phyloP scores from a whole-genome alignment of 768 basidiomycete genomes.

The Calocybe gangraenosa region DNA sequence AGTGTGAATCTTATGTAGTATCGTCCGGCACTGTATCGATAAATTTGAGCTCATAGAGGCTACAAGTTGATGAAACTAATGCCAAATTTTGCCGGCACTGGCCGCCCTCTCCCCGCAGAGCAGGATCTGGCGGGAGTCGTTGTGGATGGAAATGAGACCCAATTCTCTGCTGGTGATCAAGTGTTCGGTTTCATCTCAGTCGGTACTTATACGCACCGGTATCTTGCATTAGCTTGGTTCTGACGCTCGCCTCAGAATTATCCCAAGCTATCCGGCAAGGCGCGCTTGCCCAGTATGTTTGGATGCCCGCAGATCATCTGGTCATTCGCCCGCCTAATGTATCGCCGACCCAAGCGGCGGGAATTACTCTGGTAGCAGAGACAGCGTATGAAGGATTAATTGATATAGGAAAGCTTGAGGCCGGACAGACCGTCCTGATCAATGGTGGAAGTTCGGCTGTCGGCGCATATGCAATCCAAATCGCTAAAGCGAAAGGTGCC shows the following conservation, averaged over 20 bases:
- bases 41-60: slow-evolving; percentile 36
- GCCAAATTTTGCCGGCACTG: slow-evolving; percentile 39
- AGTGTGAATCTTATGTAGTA: slow-evolving; percentile 13
- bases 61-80: slow-evolving; percentile 51
- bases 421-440: slow-evolving; percentile 58
- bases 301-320: slow-evolving; percentile 38
- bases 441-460: slow-evolving; percentile 70
- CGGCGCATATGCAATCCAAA: slow-evolving; percentile 66
- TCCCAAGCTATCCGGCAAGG: slow-evolving; percentile 43
- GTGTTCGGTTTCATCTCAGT: slow-evolving; percentile 55
- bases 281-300: slow-evolving; percentile 52
- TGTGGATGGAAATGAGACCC: slow-evolving; percentile 47
- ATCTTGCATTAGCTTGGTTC: background rate
- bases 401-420: slow-evolving; percentile 43
- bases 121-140: slow-evolving; percentile 63
- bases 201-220: slow-evolving; percentile 19
- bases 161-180: slow-evolving; percentile 54
- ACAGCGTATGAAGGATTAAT: slow-evolving; percentile 60
- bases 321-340: slow-evolving; percentile 45
- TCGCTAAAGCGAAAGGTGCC: slow-evolving; percentile 63
- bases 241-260: slow-evolving; percentile 12
- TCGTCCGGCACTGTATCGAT: background rate
- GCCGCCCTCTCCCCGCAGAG: slow-evolving; percentile 52
- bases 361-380: slow-evolving; percentile 50
- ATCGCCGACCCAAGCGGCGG: slow-evolving; percentile 54